Evolutionary conservation across 768 basidiomycete genomes (phyloP).

Genomic region (Boletus sp.): DNA sequence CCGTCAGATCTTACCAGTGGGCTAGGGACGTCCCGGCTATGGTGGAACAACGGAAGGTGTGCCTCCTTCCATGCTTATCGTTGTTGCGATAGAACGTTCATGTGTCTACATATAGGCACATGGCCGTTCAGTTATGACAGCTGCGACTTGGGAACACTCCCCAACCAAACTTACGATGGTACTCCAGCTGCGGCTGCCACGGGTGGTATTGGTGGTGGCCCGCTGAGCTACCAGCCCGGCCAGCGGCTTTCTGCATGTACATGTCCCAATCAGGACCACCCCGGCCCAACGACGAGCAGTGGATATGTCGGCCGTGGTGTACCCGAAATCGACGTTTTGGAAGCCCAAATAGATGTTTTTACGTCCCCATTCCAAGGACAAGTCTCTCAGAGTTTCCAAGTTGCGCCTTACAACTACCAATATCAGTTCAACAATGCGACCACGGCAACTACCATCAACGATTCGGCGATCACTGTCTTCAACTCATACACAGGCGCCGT

Average conservation of each 20-base stretch:
- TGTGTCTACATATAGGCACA: conserved; percentile 33
- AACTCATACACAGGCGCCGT: conserved; percentile 71
- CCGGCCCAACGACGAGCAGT: conserved; percentile 58
- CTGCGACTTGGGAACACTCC: conserved; percentile 86
- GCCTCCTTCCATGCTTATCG: background rate
- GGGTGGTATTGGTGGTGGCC: conserved; percentile 46
- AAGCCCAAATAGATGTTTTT: conserved; percentile 66
- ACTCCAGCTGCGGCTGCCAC: conserved; percentile 58
- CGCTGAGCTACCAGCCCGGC: conserved; percentile 79
- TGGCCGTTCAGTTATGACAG: conserved; percentile 84
- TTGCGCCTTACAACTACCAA: conserved; percentile 73
- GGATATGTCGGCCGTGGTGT: conserved; percentile 65
- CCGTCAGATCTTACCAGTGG: conserved; percentile 22
- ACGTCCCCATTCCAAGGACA: conserved; percentile 51
- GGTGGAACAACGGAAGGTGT: conserved; percentile 84
- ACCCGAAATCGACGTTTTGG: conserved; percentile 92
- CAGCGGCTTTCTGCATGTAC: conserved; percentile 88
- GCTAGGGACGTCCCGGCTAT: conserved; percentile 79
- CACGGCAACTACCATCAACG: conserved; percentile 52
- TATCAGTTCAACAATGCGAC: conserved; percentile 60
- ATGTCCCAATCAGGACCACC: conserved; percentile 82
- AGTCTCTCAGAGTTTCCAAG: conserved; percentile 80
- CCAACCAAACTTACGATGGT: conserved; percentile 71
- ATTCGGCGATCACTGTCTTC: conserved; percentile 47
- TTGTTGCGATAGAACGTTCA: background rate